Evolutionary conservation across 2,329 filamentous ascomycete genomes (phyloP), one percentile per base, ranked within the genome.

Genomic region (Colletotrichum liriopes): DNA sequence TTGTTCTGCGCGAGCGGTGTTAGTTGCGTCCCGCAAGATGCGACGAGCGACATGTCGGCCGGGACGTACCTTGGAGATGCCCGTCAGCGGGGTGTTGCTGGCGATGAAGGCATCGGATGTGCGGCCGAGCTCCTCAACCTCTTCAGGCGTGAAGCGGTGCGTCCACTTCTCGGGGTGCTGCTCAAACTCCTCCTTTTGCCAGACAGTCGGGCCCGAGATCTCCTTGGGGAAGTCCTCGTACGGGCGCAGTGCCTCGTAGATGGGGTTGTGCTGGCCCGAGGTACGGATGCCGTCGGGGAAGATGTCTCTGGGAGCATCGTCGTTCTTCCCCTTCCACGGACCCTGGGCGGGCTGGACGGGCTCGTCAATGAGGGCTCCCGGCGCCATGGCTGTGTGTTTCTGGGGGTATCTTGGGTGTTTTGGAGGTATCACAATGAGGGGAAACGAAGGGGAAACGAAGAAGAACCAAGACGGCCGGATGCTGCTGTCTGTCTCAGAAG

Each of bases 121-220:
- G 26, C 83, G 79, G 77, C 89, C 89, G 61, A 96, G 84, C 78
- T 95, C 93, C 12, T 84, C 82, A 26, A 94, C 84, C 80, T 96
- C 93, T 2, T 89, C 87, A 0, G 86, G 81, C 0, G 88, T 91
- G 79, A 95, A 93, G 9, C 83, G 83, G 82, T 95, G 93, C 6
- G 91, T 91, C 93, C 93, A 96, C 80, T 87, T 87, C 76, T 93
- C 90, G 0, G 92, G 90, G 76, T 88, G 85, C 74, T 87, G 81
- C 65, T 84, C 84, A 77, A 91, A 94, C 41, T 93, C 91, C 39
- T 90, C 87, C 6, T 88, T 86, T 65, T 88, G 86, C 94, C 94
- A 96, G 39, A 93, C 90, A 0, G 93, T 95, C 0, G 89, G 89
- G 14, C 93, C 93, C 0, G 86, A 86, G 79, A 95, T 94, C 72